Evolutionary conservation across 352 stramenopile genomes (phyloP), one percentile per base, ranked within the genome.

Genomic region (Globisporangium cylindrosporum): DNA sequence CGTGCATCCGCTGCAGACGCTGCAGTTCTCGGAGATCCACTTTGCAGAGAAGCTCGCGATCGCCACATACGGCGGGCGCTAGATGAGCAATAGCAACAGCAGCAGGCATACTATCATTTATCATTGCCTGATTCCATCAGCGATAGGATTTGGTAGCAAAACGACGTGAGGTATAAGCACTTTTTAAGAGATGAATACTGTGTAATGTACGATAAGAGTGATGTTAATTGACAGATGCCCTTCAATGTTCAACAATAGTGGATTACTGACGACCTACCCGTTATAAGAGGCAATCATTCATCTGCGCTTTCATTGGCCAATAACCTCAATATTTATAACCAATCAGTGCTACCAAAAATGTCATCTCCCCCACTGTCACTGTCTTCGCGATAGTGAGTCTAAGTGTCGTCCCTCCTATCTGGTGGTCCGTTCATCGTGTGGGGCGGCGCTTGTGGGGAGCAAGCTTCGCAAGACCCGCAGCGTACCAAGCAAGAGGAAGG

Each of bases 31-130:
- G 6, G 82, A 91, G 58, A 90, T 94, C 57, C 86, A 94, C 54
- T 81, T 89, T 36, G 80, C 71, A 0, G 81, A 94, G 78, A 86
- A 86, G 64, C 75, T 91, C 53, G 84, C 86, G 3, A 69, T 80
- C 14, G 77, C 64, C 15, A 73, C 80, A 4, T 93, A 93, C 64
- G 76, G 65, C 4, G 67, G 66, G 27, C 74, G 65, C 54, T 73
- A 67, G 62, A 22, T 7, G 27, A 41, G 29, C 12, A 59, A 18
- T 14, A 12, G 6, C 24, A 51, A 25, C 53, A 36, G 12, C 12
- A 43, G 38, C 38, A 46, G 15, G 53, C 3, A 12, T 8, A 32
- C 29, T 4, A 32, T 25, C 53, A 20, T 49, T 20, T 38, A 38
- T 38, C 41, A 3, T 18, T 49, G 15, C 41, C 18, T 49, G 41